Base-by-base conservation (phyloP, 768 basidiomycete genomes). In the Kwoniella europaea region DNA sequence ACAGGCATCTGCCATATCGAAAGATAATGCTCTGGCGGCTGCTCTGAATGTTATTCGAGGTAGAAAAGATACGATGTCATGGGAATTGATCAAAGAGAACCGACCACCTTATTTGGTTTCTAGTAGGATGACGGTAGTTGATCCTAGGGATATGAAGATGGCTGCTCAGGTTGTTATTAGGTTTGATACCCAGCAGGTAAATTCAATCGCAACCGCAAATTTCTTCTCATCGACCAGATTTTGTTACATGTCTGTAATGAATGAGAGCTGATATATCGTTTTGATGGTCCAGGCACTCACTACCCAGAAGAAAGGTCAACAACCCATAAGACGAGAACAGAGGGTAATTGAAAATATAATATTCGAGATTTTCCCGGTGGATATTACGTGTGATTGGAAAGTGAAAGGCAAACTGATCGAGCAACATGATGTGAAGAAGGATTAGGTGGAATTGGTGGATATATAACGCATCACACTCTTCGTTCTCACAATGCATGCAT, bases 131-230 rank as follows among this genome's bases (percentile, higher is more conserved):
- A 65, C 71, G 5, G 53, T 63, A 3, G 53, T 55, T 9, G 69
- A 71, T 57, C 63, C 65, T 46, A 55, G 61, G 18, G 65, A 67
- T 54, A 61, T 62, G 60, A 67, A 55, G 24, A 63, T 65, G 65
- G 71, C 64, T 10, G 71, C 71, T 50, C 71, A 71, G 61, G n/a
- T 71, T 7, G 65, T 63, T 7, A 53, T 71, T 7, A 55, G 65
- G 18, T 71, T 71, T 46, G 71, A 71, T 35, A 67, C 71, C 22
- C 52, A 67, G 22, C 71, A 71, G 61, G 71, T 71, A 42, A 43
- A 65, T 67, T n/a, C 4, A 16, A 41, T n/a, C 22, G 42, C 13
- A 4, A 44, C 63, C 35, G 4, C 50, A 27, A 27, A 44, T 35
- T 6, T 35, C 35, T 35, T 35, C 35, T 35, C 35, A 35, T 35